A percentile compares a stretch with the other conserved stretches of the same genome.
phyloP scores from a whole-genome alignment of 768 basidiomycete genomes.

The Serendipita vermifera region DNA sequence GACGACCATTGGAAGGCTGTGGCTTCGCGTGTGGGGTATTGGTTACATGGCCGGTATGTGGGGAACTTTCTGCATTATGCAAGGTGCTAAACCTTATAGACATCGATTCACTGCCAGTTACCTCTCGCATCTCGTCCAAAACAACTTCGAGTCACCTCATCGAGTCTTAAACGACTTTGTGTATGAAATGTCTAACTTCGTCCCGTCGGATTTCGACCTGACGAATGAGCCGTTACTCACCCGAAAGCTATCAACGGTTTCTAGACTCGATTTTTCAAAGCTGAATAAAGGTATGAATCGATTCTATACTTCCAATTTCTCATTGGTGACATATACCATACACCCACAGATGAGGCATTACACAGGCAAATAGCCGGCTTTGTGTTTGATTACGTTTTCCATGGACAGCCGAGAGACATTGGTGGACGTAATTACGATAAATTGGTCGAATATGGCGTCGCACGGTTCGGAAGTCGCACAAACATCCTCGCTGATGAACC shows the following conservation, averaged over 20 bases:
- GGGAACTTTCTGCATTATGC: neutral
- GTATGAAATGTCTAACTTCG: neutral
- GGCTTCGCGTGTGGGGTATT: neutral
- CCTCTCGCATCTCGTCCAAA: constrained; percentile 2
- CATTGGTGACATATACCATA: neutral
- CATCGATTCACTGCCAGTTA: constrained; percentile 1
- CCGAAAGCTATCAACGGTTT: neutral
- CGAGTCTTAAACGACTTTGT: neutral
- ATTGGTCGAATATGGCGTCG: neutral
- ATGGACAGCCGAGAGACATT: neutral
- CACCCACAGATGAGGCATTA: neutral
- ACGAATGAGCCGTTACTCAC: neutral
- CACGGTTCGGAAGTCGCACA: neutral
- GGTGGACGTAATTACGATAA: neutral
- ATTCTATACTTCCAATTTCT: neutral
- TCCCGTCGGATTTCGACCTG: neutral
- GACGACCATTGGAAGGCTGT: neutral
- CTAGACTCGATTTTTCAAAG: neutral
- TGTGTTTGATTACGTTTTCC: neutral
- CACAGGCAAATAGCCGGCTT: neutral
- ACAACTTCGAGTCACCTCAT: neutral
- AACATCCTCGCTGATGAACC: neutral
- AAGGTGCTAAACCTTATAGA: constrained; percentile 4
- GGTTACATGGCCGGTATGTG: neutral
- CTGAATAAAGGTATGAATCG: neutral